Percentiles rank a stretch among this genome's conserved stretches.
phyloP scores from a whole-genome alignment of 768 basidiomycete species.

The Ramaria rubella region DNA sequence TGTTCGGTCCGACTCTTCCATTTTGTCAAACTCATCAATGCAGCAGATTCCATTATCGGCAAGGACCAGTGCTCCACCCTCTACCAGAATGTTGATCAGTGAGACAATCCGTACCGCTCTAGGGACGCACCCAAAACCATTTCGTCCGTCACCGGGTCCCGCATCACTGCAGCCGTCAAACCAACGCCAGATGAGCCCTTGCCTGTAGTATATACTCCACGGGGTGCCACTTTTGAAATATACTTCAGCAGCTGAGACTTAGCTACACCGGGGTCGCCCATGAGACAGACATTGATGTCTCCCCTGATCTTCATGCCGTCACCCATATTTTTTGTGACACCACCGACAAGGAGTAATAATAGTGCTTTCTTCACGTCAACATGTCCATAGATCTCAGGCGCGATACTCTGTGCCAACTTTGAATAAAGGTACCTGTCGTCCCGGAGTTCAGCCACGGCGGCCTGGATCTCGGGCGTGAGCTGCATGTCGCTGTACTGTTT shows the following conservation, averaged over 20 bases:
- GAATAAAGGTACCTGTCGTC: slow-evolving; percentile 76
- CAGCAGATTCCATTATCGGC: slow-evolving; percentile 99
- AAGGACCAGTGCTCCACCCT: slow-evolving; percentile 98
- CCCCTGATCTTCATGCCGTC: slow-evolving; percentile 99
- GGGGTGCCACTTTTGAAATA: slow-evolving; percentile 95
- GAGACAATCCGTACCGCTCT: slow-evolving; percentile 2
- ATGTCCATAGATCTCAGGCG: slow-evolving; percentile 98
- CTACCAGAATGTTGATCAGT: slow-evolving; percentile 34
- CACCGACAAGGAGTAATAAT: slow-evolving; percentile 86
- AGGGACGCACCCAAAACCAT: slow-evolving; percentile 85
- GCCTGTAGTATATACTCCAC: slow-evolving; percentile 97
- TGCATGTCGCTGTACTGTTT: slow-evolving; percentile 97
- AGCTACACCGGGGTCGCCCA: slow-evolving; percentile 99
- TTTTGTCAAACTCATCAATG: slow-evolving; percentile 99
- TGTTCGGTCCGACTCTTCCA: slow-evolving; percentile 97
- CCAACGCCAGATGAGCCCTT: slow-evolving; percentile 98
- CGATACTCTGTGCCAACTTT: slow-evolving; percentile 87
- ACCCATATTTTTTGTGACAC: slow-evolving; percentile 89
- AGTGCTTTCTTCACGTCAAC: slow-evolving; percentile 96
- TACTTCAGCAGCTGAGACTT: slow-evolving; percentile 97
- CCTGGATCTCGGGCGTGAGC: slow-evolving; percentile 75
- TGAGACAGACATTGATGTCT: slow-evolving; percentile 93
- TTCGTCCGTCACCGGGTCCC: slow-evolving; percentile 98
- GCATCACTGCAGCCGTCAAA: slow-evolving; percentile 97
- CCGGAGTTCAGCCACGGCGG: slow-evolving; percentile 59